phyloP scores from a whole-genome alignment of 2,329 filamentous ascomycete genomes.

The Alternaria triticimaculans region DNA sequence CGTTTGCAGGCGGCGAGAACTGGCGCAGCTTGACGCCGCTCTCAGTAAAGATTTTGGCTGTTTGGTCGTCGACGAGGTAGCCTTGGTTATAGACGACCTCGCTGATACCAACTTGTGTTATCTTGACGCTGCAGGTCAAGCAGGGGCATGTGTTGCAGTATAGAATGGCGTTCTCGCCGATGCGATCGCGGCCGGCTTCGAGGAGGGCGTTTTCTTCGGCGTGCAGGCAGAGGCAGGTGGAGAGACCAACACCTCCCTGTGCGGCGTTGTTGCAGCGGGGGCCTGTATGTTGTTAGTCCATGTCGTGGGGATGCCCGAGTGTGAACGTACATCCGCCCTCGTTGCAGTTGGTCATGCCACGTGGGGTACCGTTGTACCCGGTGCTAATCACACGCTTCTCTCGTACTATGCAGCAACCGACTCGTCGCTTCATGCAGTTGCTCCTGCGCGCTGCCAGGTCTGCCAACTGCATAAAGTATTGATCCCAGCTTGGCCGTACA shows the following conservation, averaged over 20 bases:
- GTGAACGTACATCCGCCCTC: constrained; percentile 77
- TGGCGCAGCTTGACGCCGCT: constrained; percentile 86
- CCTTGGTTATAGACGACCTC: constrained; percentile 95
- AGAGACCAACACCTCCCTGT: constrained; percentile 73
- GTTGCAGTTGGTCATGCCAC: constrained; percentile 86
- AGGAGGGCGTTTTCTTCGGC: constrained; percentile 97
- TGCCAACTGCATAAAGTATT: constrained; percentile 98
- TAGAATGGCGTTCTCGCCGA: constrained; percentile 79
- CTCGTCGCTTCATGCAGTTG: constrained; percentile 98
- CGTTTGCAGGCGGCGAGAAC: constrained; percentile 68
- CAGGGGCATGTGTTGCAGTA: constrained; percentile 98
- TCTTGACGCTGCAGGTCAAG: constrained; percentile 97
- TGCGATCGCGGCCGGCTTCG: constrained; percentile 89
- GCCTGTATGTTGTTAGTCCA: constrained; percentile 42
- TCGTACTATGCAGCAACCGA: constrained; percentile 90
- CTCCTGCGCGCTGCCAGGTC: constrained; percentile 86
- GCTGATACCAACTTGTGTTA: constrained; percentile 91
- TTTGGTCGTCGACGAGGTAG: constrained; percentile 89
- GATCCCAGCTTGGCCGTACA: constrained; percentile 89
- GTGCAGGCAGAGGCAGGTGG: constrained; percentile 94
- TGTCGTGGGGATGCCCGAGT: not conserved
- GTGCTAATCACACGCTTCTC: constrained; percentile 89
- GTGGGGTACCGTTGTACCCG: constrained; percentile 96
- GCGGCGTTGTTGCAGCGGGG: constrained; percentile 80
- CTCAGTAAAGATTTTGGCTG: constrained; percentile 80